Conservation (phyloP, 306 rosid genomes). For the Prunus mongolica region DNA sequence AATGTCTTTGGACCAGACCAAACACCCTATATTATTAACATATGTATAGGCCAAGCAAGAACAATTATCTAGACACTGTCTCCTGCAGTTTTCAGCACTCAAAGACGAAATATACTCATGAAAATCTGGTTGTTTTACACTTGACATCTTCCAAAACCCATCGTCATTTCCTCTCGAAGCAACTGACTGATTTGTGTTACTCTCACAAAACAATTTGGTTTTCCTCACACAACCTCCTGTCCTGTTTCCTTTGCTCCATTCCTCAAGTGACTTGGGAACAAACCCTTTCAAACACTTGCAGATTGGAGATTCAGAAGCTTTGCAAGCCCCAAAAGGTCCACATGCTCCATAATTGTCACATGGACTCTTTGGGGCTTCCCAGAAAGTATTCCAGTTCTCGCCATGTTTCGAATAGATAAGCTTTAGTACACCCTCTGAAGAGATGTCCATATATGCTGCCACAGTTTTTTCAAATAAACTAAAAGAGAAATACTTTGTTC, state of each 20-base stretch:
- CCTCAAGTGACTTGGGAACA: background rate
- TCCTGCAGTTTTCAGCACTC: slow-evolving; percentile 1
- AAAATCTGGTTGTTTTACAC: slow-evolving; percentile 15
- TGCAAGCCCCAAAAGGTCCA: slow-evolving; percentile 20
- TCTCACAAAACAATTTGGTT: slow-evolving; percentile 2
- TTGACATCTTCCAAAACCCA: slow-evolving; percentile 6
- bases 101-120: background rate
- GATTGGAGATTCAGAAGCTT: background rate
- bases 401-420: background rate
- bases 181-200: background rate
- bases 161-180: background rate
- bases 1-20: slow-evolving; percentile 28
- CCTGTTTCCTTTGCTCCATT: slow-evolving; percentile 15
- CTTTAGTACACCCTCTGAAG: slow-evolving; percentile 23
- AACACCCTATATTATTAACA: slow-evolving; percentile 20
- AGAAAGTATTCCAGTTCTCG: background rate
- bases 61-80: slow-evolving; percentile 27
- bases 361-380: background rate
- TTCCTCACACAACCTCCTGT: slow-evolving; percentile 23
- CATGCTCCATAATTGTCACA: slow-evolving; percentile 25
- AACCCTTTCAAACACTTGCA: slow-evolving; percentile 25
- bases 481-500: slow-evolving; percentile 32
- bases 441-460: slow-evolving; percentile 13
- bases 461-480: background rate
- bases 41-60: slow-evolving; percentile 27